Base-by-base conservation (phyloP, 1,284 basidiomycete genomes). In the Melampsora americana region DNA sequence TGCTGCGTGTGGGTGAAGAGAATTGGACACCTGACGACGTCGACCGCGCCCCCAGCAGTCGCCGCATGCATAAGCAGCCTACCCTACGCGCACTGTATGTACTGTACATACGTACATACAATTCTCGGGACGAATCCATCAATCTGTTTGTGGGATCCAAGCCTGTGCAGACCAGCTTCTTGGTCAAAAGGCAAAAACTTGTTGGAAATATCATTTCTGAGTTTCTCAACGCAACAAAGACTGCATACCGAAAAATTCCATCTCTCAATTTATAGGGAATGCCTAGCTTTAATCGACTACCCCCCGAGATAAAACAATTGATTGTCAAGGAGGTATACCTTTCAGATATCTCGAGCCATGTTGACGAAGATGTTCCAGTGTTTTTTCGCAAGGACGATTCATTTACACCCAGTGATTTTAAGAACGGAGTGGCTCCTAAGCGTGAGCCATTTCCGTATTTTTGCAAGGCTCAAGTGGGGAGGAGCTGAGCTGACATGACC, bases 391-490 rank as follows among this genome's bases (percentile, higher is more conserved):
- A 56, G 53, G 26, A 56, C 3, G 14, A n/a, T 28, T 23, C 6
- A 1, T 56, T 56, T 56, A n/a, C 53, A 56, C 53, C 53, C n/a
- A n/a, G 20, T 56, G 53, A 56, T 56, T 56, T 56, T 23, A 56
- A 23, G 12, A 56, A 56, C 14, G 53, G 53, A 56, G 7, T 56
- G 20, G 53, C 53, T 56, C 53, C 53, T 56, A n/a, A 5, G n/a
- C n/a, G 53, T 56, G n/a, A 28, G 53, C n/a, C 53, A 56, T 56
- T 14, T 28, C n/a, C 14, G 12, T 18, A 56, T 6, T 56, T 23
- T 56, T 42, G 39, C 39, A 5, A 9, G 11, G 11, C 39, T 42
- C 39, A 42, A 42, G 39, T 42, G 11, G 39, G 11, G 39, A 42
- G 39, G 39, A 42, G 26, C 53, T 56, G 5, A n/a, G 53, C 26